These are phyloP conservation scores for Aspergillus ruber DNA, from an alignment of 2,329 filamentous ascomycete species.

Conservation along the genomic window DNA sequence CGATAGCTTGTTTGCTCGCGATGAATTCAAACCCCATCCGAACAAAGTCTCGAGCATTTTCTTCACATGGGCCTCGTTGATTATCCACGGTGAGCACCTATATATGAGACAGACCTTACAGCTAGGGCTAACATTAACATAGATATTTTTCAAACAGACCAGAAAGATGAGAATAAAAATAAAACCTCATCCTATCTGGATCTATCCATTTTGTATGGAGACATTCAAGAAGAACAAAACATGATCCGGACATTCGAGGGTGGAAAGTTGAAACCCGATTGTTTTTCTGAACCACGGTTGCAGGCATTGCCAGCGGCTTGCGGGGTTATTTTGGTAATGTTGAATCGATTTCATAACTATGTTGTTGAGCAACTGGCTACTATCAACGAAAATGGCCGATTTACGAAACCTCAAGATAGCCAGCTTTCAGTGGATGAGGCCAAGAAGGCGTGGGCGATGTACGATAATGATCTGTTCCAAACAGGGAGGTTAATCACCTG, in stretches of 20 bases:
- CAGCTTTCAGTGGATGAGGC: slow-evolving; percentile 3
- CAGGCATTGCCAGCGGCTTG: slow-evolving; percentile 13
- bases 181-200: neutral
- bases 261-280: slow-evolving; percentile 34
- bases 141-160: neutral
- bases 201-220: neutral
- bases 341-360: slow-evolving; percentile 36
- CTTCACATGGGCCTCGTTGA: neutral
- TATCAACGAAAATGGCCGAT: slow-evolving; percentile 39
- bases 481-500: slow-evolving; percentile 27
- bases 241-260: slow-evolving; percentile 30
- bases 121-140: too few species aligned
- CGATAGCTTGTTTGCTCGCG: neutral
- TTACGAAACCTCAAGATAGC: neutral
- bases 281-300: slow-evolving; percentile 27
- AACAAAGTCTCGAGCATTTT: neutral
- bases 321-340: slow-evolving; percentile 27
- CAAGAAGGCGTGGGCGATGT: slow-evolving; percentile 30
- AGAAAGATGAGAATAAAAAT: neutral
- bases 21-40: neutral
- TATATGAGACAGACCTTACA: too few species aligned
- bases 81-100: neutral
- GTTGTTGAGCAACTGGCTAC: slow-evolving; percentile 27
- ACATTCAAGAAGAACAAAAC: slow-evolving; percentile 16
- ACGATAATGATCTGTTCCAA: slow-evolving; percentile 30